These are phyloP conservation scores for Hemileia vastatrix DNA, from an alignment of 1,284 basidiomycete genomes.

Conservation along the genomic window DNA sequence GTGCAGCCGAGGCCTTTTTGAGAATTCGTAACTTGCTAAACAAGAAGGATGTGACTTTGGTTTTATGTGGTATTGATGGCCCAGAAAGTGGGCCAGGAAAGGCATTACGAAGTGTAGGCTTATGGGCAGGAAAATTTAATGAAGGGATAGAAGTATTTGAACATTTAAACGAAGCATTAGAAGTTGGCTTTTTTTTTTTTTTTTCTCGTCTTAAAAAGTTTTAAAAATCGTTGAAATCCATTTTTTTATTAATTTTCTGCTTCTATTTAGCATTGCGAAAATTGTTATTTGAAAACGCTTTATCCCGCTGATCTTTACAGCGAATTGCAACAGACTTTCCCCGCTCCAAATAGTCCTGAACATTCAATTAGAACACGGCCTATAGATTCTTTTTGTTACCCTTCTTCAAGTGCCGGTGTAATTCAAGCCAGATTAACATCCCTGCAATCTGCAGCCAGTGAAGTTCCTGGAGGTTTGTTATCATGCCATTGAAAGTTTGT, in stretches of 20 bases:
- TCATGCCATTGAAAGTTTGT: too few species aligned
- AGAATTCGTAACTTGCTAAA: slow-evolving; percentile 73
- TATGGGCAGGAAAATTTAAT: slow-evolving; percentile 59
- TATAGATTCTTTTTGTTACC: too few species aligned
- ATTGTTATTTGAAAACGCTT: slow-evolving; percentile 46
- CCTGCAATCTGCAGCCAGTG: too few species aligned
- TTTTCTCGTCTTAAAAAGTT: background rate
- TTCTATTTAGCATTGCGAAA: slow-evolving; percentile 29
- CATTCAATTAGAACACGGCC: too few species aligned
- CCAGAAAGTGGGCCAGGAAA: slow-evolving; percentile 58
- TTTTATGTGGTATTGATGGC: slow-evolving; percentile 70
- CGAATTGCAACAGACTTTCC: slow-evolving; percentile 13
- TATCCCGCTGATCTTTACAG: too few species aligned
- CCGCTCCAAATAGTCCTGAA: too few species aligned
- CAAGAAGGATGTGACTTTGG: slow-evolving; percentile 66
- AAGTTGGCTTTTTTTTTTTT: slow-evolving; percentile 43
- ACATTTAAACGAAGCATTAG: slow-evolving; percentile 79
- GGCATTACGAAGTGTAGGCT: slow-evolving; percentile 62
- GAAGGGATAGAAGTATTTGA: slow-evolving; percentile 65
- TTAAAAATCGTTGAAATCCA: too few species aligned
- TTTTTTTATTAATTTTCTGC: background rate
- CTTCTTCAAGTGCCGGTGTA: too few species aligned
- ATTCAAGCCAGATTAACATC: too few species aligned
- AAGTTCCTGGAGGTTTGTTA: too few species aligned
- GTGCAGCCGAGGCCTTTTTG: slow-evolving; percentile 87